phyloP scores from a whole-genome alignment of 1,139 yeast genomes.

The Diutina pseudorugosa region DNA sequence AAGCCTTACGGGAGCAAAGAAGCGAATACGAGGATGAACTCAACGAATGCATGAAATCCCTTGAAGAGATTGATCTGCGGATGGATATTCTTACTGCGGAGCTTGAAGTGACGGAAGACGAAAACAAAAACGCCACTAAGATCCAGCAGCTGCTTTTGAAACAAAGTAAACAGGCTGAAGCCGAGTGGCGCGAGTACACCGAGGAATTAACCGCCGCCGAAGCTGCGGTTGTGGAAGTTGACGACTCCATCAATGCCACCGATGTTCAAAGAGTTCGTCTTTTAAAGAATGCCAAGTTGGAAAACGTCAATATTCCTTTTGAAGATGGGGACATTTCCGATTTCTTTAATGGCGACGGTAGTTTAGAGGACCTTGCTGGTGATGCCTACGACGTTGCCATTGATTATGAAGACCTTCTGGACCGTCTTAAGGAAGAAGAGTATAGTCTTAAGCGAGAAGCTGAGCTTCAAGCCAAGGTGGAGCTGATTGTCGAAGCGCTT shows the following conservation, averaged over 20 bases:
- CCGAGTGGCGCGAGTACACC: conserved; percentile 28
- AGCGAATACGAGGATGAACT: not conserved
- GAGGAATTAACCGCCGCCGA: conserved; percentile 22
- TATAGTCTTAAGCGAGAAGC: conserved; percentile 29
- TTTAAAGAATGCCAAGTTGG: conserved; percentile 65
- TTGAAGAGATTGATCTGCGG: conserved; percentile 31
- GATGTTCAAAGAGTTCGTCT: conserved; percentile 49
- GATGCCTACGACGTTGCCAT: conserved; percentile 38
- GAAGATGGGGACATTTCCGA: conserved; percentile 40
- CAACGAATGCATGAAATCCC: conserved; percentile 27
- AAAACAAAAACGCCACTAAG: conserved; percentile 37
- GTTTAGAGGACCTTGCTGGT: conserved; percentile 23
- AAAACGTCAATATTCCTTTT: conserved; percentile 56
- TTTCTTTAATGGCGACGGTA: conserved; percentile 22
- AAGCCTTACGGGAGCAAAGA: not conserved
- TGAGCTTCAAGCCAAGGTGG: conserved; percentile 30
- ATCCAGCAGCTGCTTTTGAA: not conserved
- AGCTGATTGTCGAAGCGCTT: conserved; percentile 30
- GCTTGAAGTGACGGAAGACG: conserved; percentile 7
- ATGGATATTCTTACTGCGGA: conserved; percentile 22
- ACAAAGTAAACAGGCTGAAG: conserved; percentile 26
- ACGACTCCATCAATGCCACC: conserved; percentile 40
- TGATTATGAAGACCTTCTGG: conserved; percentile 43
- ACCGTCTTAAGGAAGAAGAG: conserved; percentile 25
- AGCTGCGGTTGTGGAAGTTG: conserved; percentile 7